These are phyloP conservation scores for Pseudohalonectria lignicola DNA, from an alignment of 2,329 filamentous ascomycete species.

Conservation along the genomic window DNA sequence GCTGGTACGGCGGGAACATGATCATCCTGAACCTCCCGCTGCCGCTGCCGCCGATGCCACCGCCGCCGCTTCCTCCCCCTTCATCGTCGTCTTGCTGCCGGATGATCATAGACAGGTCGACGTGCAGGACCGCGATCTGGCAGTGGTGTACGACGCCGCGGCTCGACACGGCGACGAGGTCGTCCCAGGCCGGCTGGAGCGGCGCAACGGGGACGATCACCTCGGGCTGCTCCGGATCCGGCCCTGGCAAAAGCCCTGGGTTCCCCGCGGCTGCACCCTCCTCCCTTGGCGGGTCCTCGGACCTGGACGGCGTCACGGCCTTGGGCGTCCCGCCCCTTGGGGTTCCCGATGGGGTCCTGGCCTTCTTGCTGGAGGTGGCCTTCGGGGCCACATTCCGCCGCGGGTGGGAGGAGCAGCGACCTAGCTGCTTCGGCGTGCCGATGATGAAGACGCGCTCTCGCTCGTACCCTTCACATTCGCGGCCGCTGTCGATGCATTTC, in stretches of 20 bases:
- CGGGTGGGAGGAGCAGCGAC: constrained; percentile 46
- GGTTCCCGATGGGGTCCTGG: too few species aligned
- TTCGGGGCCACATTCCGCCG: constrained; percentile 30
- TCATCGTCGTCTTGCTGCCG: constrained; percentile 12
- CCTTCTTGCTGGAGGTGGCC: too few species aligned
- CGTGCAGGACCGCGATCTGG: constrained; percentile 33
- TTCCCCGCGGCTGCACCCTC: not conserved
- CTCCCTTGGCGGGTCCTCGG: not conserved
- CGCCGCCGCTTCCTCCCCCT: constrained; percentile 9
- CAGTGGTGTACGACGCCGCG: constrained; percentile 23
- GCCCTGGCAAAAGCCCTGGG: too few species aligned
- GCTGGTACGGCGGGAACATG: constrained; percentile 25
- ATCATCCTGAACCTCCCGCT: constrained; percentile 20
- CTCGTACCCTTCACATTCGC: constrained; percentile 51
- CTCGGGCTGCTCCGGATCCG: too few species aligned
- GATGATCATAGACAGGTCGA: constrained; percentile 23
- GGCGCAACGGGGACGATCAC: constrained; percentile 27
- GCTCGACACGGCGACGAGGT: constrained; percentile 28
- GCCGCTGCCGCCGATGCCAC: too few species aligned
- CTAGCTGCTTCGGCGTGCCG: constrained; percentile 41
- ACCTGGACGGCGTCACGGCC: constrained; percentile 1
- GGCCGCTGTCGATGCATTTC: constrained; percentile 46
- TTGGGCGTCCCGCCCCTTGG: too few species aligned
- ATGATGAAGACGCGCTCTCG: constrained; percentile 53
- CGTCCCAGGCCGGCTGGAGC: constrained; percentile 38